Percentiles rank a stretch among this genome's conserved stretches.
Evolutionary conservation across 2,329 filamentous ascomycete genomes (phyloP).

Genomic region (Xylariaceae sp.): DNA sequence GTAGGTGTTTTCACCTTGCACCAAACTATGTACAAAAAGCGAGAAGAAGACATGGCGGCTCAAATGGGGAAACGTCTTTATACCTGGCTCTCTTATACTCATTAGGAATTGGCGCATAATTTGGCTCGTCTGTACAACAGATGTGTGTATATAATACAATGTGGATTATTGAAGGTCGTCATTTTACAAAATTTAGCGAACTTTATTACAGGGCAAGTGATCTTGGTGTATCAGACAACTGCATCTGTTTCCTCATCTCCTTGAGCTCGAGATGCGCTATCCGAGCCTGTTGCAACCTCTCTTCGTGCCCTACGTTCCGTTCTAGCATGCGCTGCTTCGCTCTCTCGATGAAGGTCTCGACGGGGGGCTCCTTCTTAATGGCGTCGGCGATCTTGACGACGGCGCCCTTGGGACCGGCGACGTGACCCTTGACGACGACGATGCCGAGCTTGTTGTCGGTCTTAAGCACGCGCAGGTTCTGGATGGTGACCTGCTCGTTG

Average conservation of each 20-base stretch:
- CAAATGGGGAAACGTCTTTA: background rate
- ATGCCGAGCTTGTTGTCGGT: conserved; percentile 83
- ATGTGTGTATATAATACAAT: conserved; percentile 26
- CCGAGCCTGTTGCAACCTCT: conserved; percentile 44
- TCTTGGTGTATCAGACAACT: conserved; percentile 9
- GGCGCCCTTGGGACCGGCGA: conserved; percentile 83
- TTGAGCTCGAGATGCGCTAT: conserved; percentile 50
- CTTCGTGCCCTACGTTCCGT: conserved; percentile 42
- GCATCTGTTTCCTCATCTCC: conserved; percentile 37
- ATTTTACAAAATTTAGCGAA: conserved; percentile 8
- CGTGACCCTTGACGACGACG: conserved; percentile 78
- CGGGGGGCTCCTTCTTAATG: conserved; percentile 69
- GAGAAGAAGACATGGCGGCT: conserved; percentile 1
- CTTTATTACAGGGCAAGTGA: conserved; percentile 8
- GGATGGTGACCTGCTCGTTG: conserved; percentile 77
- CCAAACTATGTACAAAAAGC: conserved; percentile 10
- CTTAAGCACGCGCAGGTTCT: conserved; percentile 85
- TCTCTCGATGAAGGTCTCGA: conserved; percentile 44
- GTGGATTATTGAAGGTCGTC: conserved; percentile 8
- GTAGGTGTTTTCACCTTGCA: too few species aligned
- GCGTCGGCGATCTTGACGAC: conserved; percentile 84
- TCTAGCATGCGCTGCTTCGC: conserved; percentile 39
- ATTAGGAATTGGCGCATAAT: conserved; percentile 13
- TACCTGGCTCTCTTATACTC: conserved; percentile 6
- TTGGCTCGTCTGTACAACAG: conserved; percentile 25